A percentile compares a stretch with the other conserved stretches of the same genome.
phyloP scores from a whole-genome alignment of 352 stramenopile genomes.

The Phytopythium cucurbitacearum region DNA sequence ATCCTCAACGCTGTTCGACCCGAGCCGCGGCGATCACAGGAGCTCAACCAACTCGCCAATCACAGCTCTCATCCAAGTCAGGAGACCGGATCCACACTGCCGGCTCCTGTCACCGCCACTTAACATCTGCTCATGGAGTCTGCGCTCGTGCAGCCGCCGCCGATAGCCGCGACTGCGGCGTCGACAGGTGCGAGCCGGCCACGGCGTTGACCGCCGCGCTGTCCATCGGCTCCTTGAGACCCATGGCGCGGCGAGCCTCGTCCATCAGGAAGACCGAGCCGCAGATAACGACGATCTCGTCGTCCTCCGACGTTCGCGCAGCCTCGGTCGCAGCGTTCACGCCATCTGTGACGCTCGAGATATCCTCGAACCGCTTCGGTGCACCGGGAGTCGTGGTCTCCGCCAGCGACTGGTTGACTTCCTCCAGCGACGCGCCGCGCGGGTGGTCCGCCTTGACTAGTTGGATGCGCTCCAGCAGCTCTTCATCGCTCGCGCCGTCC shows the following conservation, averaged over 20 bases:
- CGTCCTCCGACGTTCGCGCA: slow-evolving; percentile 31
- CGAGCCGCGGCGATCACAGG: no score
- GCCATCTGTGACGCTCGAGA: slow-evolving; percentile 46
- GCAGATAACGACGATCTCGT: slow-evolving; percentile 95
- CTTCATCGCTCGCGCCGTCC: slow-evolving; percentile 11
- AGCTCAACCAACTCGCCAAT: no score
- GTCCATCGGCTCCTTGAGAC: slow-evolving; percentile 94
- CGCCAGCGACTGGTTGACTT: slow-evolving; percentile 75
- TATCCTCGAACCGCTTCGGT: slow-evolving; percentile 25
- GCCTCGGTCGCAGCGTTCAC: slow-evolving; percentile 50
- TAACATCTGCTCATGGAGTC: no score
- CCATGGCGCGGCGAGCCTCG: slow-evolving; percentile 92
- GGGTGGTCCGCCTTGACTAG: slow-evolving; percentile 93
- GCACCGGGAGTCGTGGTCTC: slow-evolving; percentile 3
- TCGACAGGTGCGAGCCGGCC: slow-evolving; percentile 49
- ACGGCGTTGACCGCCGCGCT: slow-evolving; percentile 53
- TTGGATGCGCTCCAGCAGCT: slow-evolving; percentile 66
- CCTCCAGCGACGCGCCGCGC: slow-evolving; percentile 73
- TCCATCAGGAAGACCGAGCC: slow-evolving; percentile 98
- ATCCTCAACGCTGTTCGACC: no score
- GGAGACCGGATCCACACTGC: no score
- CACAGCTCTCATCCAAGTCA: no score
- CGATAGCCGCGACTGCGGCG: slow-evolving; percentile 36
- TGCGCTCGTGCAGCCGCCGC: slow-evolving; percentile 8
- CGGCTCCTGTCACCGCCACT: no score